Percentiles rank a stretch among this genome's conserved stretches.
phyloP scores from a whole-genome alignment of 31 red algal species.

The Odonthalia washingtoniensis region DNA sequence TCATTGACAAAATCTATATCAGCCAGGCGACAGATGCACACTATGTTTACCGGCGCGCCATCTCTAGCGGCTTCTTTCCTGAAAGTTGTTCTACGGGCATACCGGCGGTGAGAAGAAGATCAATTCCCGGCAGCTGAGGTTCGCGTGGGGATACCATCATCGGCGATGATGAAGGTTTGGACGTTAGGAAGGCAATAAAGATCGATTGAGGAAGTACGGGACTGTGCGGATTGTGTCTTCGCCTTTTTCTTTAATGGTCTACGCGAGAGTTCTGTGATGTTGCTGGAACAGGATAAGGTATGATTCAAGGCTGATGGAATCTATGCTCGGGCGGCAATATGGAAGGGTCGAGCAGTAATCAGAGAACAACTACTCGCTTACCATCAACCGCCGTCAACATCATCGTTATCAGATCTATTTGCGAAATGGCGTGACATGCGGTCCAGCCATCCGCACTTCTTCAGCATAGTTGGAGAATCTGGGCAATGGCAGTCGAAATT shows the following conservation, averaged over 20 bases:
- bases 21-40: conserved; percentile 1
- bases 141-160: background rate
- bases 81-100: background rate
- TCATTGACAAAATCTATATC: too few relatives aligned
- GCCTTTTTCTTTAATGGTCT: conserved; percentile 19
- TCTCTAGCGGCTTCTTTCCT: background rate
- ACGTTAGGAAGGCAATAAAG: background rate
- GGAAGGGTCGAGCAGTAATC: too few relatives aligned
- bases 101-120: conserved; percentile 11
- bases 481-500: too few relatives aligned
- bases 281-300: too few relatives aligned
- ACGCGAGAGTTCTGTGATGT: conserved; percentile 19
- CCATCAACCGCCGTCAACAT: too few relatives aligned
- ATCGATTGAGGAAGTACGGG: background rate
- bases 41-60: background rate
- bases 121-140: background rate
- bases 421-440: too few relatives aligned
- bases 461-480: too few relatives aligned
- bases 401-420: too few relatives aligned
- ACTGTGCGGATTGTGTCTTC: background rate
- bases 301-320: too few relatives aligned
- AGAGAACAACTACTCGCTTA: too few relatives aligned
- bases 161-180: background rate
- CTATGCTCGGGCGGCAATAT: too few relatives aligned
- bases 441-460: too few relatives aligned